Percentiles rank a stretch among this genome's conserved stretches.
Conservation (phyloP, 495 filamentous ascomycete species). For the Xylaria telfairii region DNA sequence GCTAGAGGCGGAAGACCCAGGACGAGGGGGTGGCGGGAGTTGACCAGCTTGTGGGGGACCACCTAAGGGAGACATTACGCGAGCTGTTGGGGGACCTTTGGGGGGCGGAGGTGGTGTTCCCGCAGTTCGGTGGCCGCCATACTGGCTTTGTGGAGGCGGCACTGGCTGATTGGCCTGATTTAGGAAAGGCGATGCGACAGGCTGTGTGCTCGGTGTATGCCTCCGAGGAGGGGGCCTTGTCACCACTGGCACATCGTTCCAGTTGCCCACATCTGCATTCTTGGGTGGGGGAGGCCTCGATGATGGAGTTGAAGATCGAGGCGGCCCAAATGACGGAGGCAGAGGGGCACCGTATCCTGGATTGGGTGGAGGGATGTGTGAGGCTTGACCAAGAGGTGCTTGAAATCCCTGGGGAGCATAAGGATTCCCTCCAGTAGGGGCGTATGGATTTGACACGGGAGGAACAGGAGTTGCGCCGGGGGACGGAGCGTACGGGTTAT, state of each 20-base stretch:
- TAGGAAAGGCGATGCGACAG: constrained; percentile 70
- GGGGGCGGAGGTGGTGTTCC: constrained; percentile 46
- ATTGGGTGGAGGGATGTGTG: constrained; percentile 36
- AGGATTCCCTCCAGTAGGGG: constrained; percentile 39
- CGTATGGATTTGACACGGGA: constrained; percentile 26
- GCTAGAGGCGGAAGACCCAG: constrained; percentile 70
- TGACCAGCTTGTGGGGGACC: constrained; percentile 56
- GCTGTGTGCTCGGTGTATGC: constrained; percentile 68
- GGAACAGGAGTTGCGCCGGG: constrained; percentile 40
- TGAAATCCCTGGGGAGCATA: constrained; percentile 47
- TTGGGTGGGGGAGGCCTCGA: constrained; percentile 69
- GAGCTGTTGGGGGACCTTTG: constrained; percentile 59
- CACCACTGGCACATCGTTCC: constrained; percentile 96
- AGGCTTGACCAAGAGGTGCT: constrained; percentile 34
- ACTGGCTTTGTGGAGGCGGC: constrained; percentile 54
- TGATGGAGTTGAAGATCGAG: constrained; percentile 63
- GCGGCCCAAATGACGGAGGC: constrained; percentile 44
- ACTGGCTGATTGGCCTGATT: constrained; percentile 61
- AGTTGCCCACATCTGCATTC: constrained; percentile 72
- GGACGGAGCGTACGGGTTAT: constrained; percentile 69
- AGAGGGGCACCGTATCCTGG: constrained; percentile 45
- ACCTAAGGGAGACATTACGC: constrained; percentile 60
- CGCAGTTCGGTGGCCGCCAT: constrained; percentile 31
- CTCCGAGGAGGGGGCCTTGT: constrained; percentile 73
- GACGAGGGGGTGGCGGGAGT: constrained; percentile 53